Evolutionary conservation across 2,329 filamentous ascomycete species (phyloP).

Genomic region (Stagonosporopsis tanaceti): DNA sequence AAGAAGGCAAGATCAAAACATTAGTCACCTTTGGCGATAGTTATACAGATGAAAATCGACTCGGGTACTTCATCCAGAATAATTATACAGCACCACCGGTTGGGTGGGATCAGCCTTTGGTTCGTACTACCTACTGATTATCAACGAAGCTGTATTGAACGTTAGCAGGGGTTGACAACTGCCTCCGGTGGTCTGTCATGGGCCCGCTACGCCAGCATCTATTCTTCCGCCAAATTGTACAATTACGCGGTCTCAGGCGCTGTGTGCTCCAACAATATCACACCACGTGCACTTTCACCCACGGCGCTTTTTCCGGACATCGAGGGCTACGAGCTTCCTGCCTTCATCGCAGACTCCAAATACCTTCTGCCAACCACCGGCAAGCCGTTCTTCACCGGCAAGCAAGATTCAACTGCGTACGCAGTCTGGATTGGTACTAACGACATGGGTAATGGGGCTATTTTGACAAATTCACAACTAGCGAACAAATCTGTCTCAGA

Average conservation of each 20-base stretch:
- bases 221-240: conserved; percentile 63
- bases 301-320: conserved; percentile 66
- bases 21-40: conserved; percentile 77
- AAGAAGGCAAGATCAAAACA: conserved; percentile 63
- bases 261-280: conserved; percentile 74
- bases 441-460: conserved; percentile 72
- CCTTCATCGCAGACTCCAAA: conserved; percentile 56
- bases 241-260: conserved; percentile 79
- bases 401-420: conserved; percentile 71
- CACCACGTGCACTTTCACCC: conserved; percentile 60
- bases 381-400: conserved; percentile 55
- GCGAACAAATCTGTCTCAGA: conserved; percentile 67
- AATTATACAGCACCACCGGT: conserved; percentile 67
- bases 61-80: conserved; percentile 68
- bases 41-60: conserved; percentile 76
- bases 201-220: conserved; percentile 71
- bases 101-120: conserved; percentile 62
- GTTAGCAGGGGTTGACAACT: conserved; percentile 57
- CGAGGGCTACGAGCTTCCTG: conserved; percentile 56
- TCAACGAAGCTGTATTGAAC: background rate
- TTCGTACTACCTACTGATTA: conserved; percentile 30
- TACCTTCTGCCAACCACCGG: conserved; percentile 46
- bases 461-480: conserved; percentile 71
- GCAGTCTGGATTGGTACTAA: conserved; percentile 84
- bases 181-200: conserved; percentile 73